These are phyloP conservation scores for Euphorbia peplus DNA, from an alignment of 345 rosid genomes.

Conservation along the genomic window DNA sequence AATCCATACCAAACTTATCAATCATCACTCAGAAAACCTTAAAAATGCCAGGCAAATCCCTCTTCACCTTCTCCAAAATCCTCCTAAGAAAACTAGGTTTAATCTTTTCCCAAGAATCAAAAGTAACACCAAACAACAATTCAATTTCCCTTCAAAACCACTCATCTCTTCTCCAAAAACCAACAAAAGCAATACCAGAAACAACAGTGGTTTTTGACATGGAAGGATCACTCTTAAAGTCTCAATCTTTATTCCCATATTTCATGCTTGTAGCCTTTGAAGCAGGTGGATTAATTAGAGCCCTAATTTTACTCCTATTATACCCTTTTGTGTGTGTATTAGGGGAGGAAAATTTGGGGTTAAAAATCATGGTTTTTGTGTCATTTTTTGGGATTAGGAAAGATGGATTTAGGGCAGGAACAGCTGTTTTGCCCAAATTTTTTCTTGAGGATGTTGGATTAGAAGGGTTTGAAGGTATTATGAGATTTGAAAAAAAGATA, in stretches of 20 bases:
- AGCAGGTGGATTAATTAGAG: constrained; percentile 53
- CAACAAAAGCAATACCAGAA: background rate
- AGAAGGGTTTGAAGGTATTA: constrained; percentile 46
- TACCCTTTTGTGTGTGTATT: constrained; percentile 48
- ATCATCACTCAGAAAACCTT: too few species aligned
- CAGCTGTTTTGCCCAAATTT: constrained; percentile 52
- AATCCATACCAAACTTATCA: too few species aligned
- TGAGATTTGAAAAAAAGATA: constrained; percentile 36
- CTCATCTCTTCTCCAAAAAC: background rate
- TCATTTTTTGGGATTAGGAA: constrained; percentile 46
- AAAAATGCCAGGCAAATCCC: too few species aligned
- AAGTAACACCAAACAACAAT: background rate
- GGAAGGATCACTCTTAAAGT: constrained; percentile 51
- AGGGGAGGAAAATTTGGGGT: constrained; percentile 35
- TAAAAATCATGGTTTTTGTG: constrained; percentile 46
- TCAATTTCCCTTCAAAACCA: too few species aligned
- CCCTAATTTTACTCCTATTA: constrained; percentile 41
- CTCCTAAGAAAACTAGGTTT: too few species aligned
- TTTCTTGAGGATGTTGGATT: constrained; percentile 55
- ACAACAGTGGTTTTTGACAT: constrained; percentile 40
- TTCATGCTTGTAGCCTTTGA: constrained; percentile 68
- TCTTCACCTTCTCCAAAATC: too few species aligned
- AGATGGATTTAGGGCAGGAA: constrained; percentile 36
- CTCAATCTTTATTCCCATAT: constrained; percentile 50
- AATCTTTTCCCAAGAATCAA: background rate